Conservation (phyloP, 306 rosid species). For the Senna siamea region DNA sequence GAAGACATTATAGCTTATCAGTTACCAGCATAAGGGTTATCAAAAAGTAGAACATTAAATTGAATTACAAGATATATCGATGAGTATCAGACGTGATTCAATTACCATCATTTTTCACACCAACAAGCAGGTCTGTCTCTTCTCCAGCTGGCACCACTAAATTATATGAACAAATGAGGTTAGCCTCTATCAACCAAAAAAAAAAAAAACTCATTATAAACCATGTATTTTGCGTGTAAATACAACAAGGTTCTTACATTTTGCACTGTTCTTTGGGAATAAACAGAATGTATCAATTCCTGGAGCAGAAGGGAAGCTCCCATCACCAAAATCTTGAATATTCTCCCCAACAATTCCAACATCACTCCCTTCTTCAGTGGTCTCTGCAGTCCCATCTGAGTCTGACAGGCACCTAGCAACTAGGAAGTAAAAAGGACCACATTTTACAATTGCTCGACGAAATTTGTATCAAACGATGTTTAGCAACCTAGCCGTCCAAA, state of each 20-base stretch:
- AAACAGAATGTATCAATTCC: conserved; percentile 77
- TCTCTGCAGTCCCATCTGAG: conserved; percentile 52
- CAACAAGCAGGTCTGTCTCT: conserved; percentile 81
- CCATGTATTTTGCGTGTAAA: background rate
- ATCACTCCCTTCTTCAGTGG: conserved; percentile 67
- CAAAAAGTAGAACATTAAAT: conserved; percentile 19
- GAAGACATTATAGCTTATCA: conserved; percentile 13
- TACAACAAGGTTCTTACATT: conserved; percentile 48
- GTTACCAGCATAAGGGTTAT: conserved; percentile 1
- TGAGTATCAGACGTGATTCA: conserved; percentile 17
- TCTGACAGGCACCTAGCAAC: conserved; percentile 79
- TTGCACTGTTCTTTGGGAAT: conserved; percentile 77
- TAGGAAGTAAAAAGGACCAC: conserved; percentile 40
- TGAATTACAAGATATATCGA: background rate
- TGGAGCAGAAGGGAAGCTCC: conserved; percentile 63
- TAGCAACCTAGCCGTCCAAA: background rate
- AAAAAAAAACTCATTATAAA: background rate
- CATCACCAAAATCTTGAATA: conserved; percentile 71
- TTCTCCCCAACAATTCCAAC: conserved; percentile 81
- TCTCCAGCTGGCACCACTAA: conserved; percentile 88
- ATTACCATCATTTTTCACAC: conserved; percentile 88
- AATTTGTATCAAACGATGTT: background rate
- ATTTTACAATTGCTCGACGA: conserved; percentile 6
- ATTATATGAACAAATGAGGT: conserved; percentile 39
- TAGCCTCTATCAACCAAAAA: conserved; percentile 8